phyloP scores from a whole-genome alignment of 768 basidiomycete species.

The Rossbeevera mucosa region DNA sequence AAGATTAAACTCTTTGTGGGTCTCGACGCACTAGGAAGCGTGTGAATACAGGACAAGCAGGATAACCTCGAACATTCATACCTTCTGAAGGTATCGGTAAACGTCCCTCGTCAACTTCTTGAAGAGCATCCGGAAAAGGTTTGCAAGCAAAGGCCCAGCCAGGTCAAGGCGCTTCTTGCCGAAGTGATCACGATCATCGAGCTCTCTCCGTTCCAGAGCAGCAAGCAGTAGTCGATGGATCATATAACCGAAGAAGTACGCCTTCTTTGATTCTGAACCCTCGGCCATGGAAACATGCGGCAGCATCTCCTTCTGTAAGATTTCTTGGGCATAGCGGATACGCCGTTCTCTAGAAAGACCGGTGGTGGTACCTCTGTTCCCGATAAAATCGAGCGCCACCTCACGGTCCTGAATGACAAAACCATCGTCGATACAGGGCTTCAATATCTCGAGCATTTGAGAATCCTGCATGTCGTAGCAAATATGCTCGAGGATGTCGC shows the following conservation, averaged over 20 bases:
- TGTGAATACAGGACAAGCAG: not conserved
- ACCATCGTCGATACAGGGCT: slow-evolving; percentile 97
- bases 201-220: slow-evolving; percentile 87
- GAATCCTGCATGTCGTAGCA: slow-evolving; percentile 97
- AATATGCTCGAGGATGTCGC: slow-evolving; percentile 96
- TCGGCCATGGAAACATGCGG: slow-evolving; percentile 96
- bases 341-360: slow-evolving; percentile 89
- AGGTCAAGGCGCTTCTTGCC: slow-evolving; percentile 97
- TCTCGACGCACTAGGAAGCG: slow-evolving; percentile 80
- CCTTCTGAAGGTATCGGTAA: slow-evolving; percentile 96
- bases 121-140: slow-evolving; percentile 96
- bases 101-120: slow-evolving; percentile 95
- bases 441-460: slow-evolving; percentile 96
- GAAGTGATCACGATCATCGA: slow-evolving; percentile 99
- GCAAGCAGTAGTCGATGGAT: slow-evolving; percentile 93
- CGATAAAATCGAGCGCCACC: slow-evolving; percentile 96
- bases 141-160: slow-evolving; percentile 93
- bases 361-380: slow-evolving; percentile 93
- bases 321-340: slow-evolving; percentile 95
- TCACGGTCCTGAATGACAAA: slow-evolving; percentile 98
- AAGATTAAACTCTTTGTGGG: slow-evolving; percentile 91
- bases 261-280: slow-evolving; percentile 96
- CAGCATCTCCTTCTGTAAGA: slow-evolving; percentile 97
- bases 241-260: slow-evolving; percentile 99
- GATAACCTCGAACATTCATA: slow-evolving; percentile 42